Conservation (phyloP, 495 filamentous ascomycete species). For the Apiosordaria backusii region DNA sequence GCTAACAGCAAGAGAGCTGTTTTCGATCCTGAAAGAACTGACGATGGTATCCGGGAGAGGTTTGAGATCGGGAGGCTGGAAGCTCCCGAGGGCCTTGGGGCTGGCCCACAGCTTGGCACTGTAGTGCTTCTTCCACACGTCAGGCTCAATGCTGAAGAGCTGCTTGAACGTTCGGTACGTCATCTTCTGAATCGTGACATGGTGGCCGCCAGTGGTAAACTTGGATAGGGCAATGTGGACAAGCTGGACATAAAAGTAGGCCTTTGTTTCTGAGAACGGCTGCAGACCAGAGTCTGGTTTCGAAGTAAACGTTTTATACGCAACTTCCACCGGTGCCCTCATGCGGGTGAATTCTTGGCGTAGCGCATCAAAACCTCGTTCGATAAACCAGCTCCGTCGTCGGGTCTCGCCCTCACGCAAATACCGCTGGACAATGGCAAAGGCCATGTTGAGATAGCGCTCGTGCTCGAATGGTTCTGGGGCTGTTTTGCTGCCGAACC, state of each 20-base stretch:
- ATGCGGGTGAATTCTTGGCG: neutral
- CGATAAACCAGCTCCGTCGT: slow-evolving; percentile 25
- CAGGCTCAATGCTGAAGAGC: slow-evolving; percentile 12
- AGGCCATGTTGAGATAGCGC: slow-evolving; percentile 17
- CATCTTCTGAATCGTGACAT: slow-evolving; percentile 10
- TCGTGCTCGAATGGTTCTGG: slow-evolving; percentile 9
- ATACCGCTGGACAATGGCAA: slow-evolving; percentile 21
- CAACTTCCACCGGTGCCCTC: neutral
- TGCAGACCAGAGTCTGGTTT: neutral
- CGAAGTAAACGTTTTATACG: neutral
- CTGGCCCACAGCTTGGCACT: slow-evolving; percentile 18
- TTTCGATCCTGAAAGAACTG: neutral
- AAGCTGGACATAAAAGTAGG: slow-evolving; percentile 25
- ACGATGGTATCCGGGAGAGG: slow-evolving; percentile 19
- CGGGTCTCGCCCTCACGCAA: slow-evolving; percentile 15
- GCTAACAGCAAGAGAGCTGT: neutral
- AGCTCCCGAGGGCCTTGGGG: slow-evolving; percentile 16
- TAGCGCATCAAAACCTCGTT: slow-evolving; percentile 19
- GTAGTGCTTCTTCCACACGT: slow-evolving; percentile 21
- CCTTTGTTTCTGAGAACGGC: slow-evolving; percentile 19
- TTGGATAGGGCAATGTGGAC: slow-evolving; percentile 20
- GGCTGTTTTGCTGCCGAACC: slow-evolving; percentile 1
- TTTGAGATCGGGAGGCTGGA: slow-evolving; percentile 22
- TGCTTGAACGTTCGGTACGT: slow-evolving; percentile 17
- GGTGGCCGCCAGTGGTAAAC: neutral